A percentile compares a stretch with the other conserved stretches of the same genome.
Evolutionary conservation across 2,329 filamentous ascomycete genomes (phyloP).

Genomic region (Aspergillus sp.): DNA sequence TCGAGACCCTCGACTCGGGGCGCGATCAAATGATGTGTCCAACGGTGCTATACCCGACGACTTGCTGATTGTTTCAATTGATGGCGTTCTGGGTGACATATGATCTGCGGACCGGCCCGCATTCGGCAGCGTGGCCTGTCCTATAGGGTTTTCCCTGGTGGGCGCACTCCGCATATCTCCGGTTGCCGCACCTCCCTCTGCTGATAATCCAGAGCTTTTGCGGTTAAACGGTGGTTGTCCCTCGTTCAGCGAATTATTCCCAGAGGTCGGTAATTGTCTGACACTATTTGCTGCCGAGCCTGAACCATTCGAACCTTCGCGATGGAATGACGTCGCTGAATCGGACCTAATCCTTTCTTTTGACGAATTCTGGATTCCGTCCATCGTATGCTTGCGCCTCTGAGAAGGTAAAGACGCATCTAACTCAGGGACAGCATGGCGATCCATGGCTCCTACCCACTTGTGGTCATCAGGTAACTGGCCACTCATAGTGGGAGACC

Average conservation of each 20-base stretch:
- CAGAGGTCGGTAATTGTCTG: constrained; percentile 21
- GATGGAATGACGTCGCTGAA: constrained; percentile 22
- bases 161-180: constrained; percentile 21
- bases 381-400: constrained; percentile 18
- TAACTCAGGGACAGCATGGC: constrained; percentile 21
- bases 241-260: constrained; percentile 18
- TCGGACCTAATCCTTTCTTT: constrained; percentile 30
- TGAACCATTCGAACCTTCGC: constrained; percentile 19
- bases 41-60: constrained; percentile 32
- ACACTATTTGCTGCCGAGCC: constrained; percentile 23
- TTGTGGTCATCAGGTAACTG: constrained; percentile 17
- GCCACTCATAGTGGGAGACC: constrained; percentile 10
- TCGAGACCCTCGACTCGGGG: constrained; percentile 2
- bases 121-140: constrained; percentile 33
- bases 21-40: constrained; percentile 22
- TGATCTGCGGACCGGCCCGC: constrained; percentile 41
- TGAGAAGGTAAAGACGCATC: constrained; percentile 17
- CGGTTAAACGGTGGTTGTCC: constrained; percentile 21
- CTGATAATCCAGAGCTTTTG: constrained; percentile 21
- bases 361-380: constrained; percentile 16
- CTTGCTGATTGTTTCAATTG: constrained; percentile 36
- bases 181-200: constrained; percentile 20
- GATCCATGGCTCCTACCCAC: constrained; percentile 17
- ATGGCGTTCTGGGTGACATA: constrained; percentile 33
- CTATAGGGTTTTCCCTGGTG: constrained; percentile 16